phyloP scores from a whole-genome alignment of 495 filamentous ascomycete species.

The Penicillium taxi region DNA sequence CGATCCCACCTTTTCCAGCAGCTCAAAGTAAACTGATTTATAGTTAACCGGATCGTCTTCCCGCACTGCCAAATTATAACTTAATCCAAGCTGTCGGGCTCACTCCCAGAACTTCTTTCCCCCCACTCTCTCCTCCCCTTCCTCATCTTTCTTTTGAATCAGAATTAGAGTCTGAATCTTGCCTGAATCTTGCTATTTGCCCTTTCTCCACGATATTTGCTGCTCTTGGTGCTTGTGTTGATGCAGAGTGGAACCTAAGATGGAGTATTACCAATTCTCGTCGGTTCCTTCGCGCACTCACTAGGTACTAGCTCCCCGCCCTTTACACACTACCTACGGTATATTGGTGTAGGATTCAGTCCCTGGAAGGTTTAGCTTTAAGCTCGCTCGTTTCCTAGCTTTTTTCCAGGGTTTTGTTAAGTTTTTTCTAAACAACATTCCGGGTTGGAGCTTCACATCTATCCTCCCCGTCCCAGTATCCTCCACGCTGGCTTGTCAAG shows the following conservation, averaged over 20 bases:
- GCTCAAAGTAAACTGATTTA: conserved; percentile 15
- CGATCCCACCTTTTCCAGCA: conserved; percentile 14
- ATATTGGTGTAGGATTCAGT: no score
- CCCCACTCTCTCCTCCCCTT: not conserved
- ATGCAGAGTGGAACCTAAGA: conserved; percentile 13
- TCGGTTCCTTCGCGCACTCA: conserved; percentile 4
- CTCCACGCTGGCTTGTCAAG: conserved; percentile 9
- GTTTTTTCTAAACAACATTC: not conserved
- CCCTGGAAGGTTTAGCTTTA: no score
- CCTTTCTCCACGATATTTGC: not conserved
- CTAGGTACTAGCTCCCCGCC: conserved; percentile 8
- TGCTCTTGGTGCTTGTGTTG: conserved; percentile 2
- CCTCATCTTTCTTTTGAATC: not conserved
- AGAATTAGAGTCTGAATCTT: no score
- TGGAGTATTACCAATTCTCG: conserved; percentile 9
- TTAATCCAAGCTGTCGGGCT: conserved; percentile 42
- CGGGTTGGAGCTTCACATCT: conserved; percentile 4
- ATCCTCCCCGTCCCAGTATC: conserved; percentile 3
- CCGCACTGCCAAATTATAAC: conserved; percentile 36
- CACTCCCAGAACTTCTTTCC: conserved; percentile 1
- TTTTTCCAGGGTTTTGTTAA: not conserved
- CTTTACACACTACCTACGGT: no score
- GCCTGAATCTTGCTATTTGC: not conserved
- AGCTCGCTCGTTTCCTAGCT: not conserved
- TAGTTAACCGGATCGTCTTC: conserved; percentile 27